These are phyloP conservation scores for Blastobotrys terrestris DNA, from an alignment of 805 yeast species.

Conservation along the genomic window DNA sequence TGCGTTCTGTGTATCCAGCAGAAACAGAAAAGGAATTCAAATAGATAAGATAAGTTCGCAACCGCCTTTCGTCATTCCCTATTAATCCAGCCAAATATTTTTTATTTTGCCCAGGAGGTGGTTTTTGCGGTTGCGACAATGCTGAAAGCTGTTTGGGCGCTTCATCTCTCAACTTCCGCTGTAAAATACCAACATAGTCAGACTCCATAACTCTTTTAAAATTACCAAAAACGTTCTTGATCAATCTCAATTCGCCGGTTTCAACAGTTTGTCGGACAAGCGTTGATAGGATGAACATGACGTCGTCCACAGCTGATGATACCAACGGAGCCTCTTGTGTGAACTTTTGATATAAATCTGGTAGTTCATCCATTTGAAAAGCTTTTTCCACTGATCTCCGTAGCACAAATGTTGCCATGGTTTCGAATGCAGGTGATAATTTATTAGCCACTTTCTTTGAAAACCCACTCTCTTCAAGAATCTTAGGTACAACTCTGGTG, in stretches of 20 bases:
- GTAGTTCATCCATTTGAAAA: constrained; percentile 70
- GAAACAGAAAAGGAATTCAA: constrained; percentile 69
- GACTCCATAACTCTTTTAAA: constrained; percentile 54
- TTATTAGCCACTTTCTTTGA: constrained; percentile 47
- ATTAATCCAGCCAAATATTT: constrained; percentile 17
- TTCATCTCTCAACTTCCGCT: constrained; percentile 40
- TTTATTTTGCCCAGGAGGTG: not conserved
- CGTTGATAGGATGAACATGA: constrained; percentile 64
- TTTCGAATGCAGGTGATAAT: constrained; percentile 57
- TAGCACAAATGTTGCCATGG: constrained; percentile 58
- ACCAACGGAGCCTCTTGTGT: constrained; percentile 53
- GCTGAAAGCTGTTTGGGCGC: constrained; percentile 32
- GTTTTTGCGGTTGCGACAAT: constrained; percentile 14
- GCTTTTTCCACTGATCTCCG: constrained; percentile 79
- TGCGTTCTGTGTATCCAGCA: constrained; percentile 48
- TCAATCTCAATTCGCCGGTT: constrained; percentile 57
- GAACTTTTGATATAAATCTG: constrained; percentile 38
- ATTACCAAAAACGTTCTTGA: constrained; percentile 49
- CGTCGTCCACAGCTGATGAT: constrained; percentile 82
- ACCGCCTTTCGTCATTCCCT: constrained; percentile 37
- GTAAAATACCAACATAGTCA: constrained; percentile 55
- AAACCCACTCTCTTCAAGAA: constrained; percentile 50
- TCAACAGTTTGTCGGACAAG: constrained; percentile 60
- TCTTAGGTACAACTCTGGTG: constrained; percentile 37
- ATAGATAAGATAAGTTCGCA: constrained; percentile 55